A percentile compares a stretch with the other conserved stretches of the same genome.
These are phyloP conservation scores for Ampelomyces quisqualis DNA, from an alignment of 2,329 filamentous ascomycete genomes.

Conservation along the genomic window DNA sequence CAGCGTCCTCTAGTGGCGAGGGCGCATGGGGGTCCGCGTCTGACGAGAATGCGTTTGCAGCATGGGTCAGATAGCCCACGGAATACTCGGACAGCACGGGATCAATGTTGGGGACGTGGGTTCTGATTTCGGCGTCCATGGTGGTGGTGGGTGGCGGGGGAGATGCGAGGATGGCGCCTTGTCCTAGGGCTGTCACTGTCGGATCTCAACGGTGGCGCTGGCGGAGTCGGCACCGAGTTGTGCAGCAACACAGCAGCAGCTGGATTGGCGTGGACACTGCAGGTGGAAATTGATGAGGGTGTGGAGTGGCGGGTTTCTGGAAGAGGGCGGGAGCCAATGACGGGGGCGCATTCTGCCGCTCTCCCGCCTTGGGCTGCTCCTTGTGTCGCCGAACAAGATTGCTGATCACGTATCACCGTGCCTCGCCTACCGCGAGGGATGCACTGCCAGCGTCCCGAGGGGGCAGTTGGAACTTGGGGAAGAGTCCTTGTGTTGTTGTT, in stretches of 20 bases:
- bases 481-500: constrained; percentile 13
- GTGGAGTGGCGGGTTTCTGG: constrained; percentile 23
- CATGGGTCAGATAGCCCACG: constrained; percentile 90
- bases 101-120: constrained; percentile 82
- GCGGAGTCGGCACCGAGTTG: constrained; percentile 18
- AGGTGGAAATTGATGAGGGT: constrained; percentile 22
- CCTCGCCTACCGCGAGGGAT: constrained; percentile 19
- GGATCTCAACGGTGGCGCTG: constrained; percentile 22
- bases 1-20: constrained; percentile 82
- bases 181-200: constrained; percentile 21
- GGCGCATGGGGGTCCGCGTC: constrained; percentile 68
- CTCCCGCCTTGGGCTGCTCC: constrained; percentile 6
- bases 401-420: constrained; percentile 18
- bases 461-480: constrained; percentile 10
- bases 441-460: constrained; percentile 17
- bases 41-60: constrained; percentile 76
- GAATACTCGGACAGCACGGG: constrained; percentile 89
- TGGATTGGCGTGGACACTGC: constrained; percentile 21
- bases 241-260: too few species aligned
- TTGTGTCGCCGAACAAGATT: constrained; percentile 20
- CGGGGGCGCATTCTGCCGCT: constrained; percentile 4
- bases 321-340: constrained; percentile 26
- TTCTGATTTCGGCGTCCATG: constrained; percentile 88
- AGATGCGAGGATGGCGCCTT: constrained; percentile 14
- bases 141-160: constrained; percentile 11